Evolutionary conservation across 768 basidiomycete species (phyloP).

Genomic region (Lactarius indigo): DNA sequence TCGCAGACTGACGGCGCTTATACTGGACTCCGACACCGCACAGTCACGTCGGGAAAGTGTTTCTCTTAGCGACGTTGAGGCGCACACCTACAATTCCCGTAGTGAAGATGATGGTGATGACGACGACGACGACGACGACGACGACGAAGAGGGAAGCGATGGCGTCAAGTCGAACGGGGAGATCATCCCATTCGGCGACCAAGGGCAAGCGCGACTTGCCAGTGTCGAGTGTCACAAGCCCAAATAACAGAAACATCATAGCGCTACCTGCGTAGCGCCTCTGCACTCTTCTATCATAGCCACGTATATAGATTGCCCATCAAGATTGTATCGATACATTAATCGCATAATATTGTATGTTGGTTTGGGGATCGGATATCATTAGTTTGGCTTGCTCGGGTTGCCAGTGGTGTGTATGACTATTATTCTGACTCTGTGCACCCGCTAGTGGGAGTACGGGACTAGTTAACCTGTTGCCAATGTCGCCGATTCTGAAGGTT

Average conservation of each 20-base stretch:
- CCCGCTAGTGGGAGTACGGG: too few species aligned
- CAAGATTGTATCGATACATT: neutral
- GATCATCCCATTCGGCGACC: conserved; percentile 55
- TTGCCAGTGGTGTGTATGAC: too few species aligned
- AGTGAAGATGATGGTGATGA: neutral
- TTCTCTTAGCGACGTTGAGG: neutral
- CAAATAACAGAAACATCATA: neutral
- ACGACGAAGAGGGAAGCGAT: conserved; percentile 28
- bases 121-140: conserved; percentile 28
- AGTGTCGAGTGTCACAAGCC: conserved; percentile 45
- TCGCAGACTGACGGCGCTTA: conserved; percentile 58
- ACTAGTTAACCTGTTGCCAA: too few species aligned
- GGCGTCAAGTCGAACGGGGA: conserved; percentile 23
- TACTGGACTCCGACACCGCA: conserved; percentile 40
- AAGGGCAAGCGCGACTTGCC: conserved; percentile 44
- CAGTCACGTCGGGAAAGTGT: neutral
- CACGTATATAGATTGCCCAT: neutral
- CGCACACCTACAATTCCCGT: neutral
- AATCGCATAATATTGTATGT: neutral
- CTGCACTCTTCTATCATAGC: neutral
- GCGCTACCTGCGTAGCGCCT: neutral
- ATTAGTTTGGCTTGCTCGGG: neutral
- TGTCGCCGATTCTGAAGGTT: too few species aligned
- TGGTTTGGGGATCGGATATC: neutral
- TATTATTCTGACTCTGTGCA: too few species aligned